These are phyloP conservation scores for Plasmodium fragile DNA, from an alignment of 169 alveolate genomes.

Conservation along the genomic window DNA sequence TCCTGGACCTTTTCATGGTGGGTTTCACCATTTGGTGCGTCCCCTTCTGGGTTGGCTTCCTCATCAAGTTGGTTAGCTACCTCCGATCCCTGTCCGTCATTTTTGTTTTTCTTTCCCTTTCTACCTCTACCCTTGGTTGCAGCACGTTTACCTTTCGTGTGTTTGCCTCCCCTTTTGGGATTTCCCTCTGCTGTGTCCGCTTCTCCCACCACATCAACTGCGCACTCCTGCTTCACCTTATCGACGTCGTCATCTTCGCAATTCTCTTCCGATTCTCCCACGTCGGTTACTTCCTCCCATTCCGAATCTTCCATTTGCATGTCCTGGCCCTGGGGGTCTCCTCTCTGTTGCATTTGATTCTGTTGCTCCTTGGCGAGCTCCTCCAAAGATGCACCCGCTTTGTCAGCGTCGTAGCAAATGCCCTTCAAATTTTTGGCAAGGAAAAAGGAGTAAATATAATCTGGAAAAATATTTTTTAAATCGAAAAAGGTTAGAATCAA, in stretches of 20 bases:
- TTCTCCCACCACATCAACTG: background rate
- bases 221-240: background rate
- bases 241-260: background rate
- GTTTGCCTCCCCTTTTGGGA: background rate
- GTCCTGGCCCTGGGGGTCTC: background rate
- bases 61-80: background rate
- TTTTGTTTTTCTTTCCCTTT: constrained; percentile 1
- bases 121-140: background rate
- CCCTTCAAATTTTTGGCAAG: constrained; percentile 48
- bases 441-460: constrained; percentile 53
- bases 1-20: background rate
- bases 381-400: background rate
- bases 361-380: background rate
- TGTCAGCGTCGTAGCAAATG: constrained; percentile 31
- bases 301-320: constrained; percentile 8
- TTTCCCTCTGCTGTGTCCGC: background rate
- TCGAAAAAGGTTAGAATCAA: constrained; percentile 40
- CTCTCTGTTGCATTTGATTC: background rate
- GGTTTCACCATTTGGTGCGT: background rate
- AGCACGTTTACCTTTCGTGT: background rate
- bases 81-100: background rate
- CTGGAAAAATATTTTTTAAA: constrained; percentile 54
- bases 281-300: background rate
- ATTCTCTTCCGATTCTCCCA: background rate
- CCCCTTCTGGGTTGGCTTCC: background rate